phyloP scores from a whole-genome alignment of 768 basidiomycete species.

The Termitomyces sp. region DNA sequence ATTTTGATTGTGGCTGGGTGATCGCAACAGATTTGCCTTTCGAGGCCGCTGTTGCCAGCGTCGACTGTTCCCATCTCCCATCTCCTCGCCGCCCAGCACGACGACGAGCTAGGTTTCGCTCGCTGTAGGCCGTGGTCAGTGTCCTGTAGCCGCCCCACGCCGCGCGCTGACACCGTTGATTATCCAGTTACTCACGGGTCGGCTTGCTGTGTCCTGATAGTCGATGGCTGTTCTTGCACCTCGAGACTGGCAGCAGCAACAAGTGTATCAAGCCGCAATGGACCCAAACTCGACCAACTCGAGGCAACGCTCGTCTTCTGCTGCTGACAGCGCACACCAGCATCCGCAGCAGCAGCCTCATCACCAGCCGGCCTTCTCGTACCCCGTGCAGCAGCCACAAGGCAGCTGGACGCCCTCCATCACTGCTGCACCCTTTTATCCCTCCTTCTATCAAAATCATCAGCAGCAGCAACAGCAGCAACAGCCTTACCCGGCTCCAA shows the following conservation, averaged over 20 bases:
- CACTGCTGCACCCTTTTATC: constrained; percentile 71
- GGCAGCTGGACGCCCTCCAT: constrained; percentile 70
- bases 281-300: constrained; percentile 45
- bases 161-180: constrained; percentile 7
- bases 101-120: constrained; percentile 11
- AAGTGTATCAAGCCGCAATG: constrained; percentile 53
- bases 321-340: constrained; percentile 45
- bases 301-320: constrained; percentile 61
- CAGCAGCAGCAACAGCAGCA: constrained; percentile 54
- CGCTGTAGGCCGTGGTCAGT: constrained; percentile 20
- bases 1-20: constrained; percentile 35
- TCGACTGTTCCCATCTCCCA: constrained; percentile 22
- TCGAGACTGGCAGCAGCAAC: constrained; percentile 63
- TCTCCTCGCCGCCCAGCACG: constrained; percentile 14
- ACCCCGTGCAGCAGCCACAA: constrained; percentile 70
- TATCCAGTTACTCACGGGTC: constrained; percentile 17
- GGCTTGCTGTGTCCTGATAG: constrained; percentile 25
- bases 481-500: constrained; percentile 38
- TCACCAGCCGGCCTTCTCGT: constrained; percentile 52
- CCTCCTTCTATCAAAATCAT: constrained; percentile 73
- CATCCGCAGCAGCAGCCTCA: constrained; percentile 34
- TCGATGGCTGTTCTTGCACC: constrained; percentile 81
- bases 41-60: constrained; percentile 30
- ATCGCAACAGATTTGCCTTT: constrained; percentile 36
- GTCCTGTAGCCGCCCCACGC: not conserved